These are phyloP conservation scores for Metarhizium robertsii DNA, from an alignment of 2,329 filamentous ascomycete genomes.

Conservation along the genomic window DNA sequence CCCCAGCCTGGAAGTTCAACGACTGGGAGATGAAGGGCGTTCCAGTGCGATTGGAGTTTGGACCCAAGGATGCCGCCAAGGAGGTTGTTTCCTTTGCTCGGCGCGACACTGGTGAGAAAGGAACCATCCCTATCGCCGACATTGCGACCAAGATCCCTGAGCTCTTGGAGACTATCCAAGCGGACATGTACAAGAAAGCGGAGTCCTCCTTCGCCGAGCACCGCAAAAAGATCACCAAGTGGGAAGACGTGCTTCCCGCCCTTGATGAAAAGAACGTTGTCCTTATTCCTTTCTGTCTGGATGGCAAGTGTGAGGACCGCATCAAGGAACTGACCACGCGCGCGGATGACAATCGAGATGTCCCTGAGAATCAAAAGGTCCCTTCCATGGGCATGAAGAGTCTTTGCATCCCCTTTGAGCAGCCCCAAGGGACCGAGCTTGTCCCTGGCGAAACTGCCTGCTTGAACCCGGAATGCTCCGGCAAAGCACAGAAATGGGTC, in stretches of 20 bases:
- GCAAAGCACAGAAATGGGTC: slow-evolving; percentile 73
- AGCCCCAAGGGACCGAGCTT: slow-evolving; percentile 60
- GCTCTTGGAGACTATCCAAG: slow-evolving; percentile 83
- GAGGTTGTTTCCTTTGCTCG: slow-evolving; percentile 77
- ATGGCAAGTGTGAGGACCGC: slow-evolving; percentile 75
- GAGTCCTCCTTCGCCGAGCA: slow-evolving; percentile 71
- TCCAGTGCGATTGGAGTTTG: slow-evolving; percentile 88
- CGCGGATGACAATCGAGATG: slow-evolving; percentile 50
- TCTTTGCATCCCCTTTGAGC: slow-evolving; percentile 68
- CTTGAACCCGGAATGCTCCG: slow-evolving; percentile 76
- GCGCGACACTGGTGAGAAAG: slow-evolving; percentile 80
- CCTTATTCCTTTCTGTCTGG: slow-evolving; percentile 83
- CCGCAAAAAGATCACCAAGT: slow-evolving; percentile 71
- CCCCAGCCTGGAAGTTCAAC: slow-evolving; percentile 96
- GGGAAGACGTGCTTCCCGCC: slow-evolving; percentile 84
- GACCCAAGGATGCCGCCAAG: slow-evolving; percentile 85
- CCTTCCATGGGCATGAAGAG: slow-evolving; percentile 59
- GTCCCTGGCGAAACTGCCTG: slow-evolving; percentile 80
- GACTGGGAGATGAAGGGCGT: slow-evolving; percentile 98
- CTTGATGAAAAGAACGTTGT: slow-evolving; percentile 90
- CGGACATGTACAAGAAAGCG: slow-evolving; percentile 69
- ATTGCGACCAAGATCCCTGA: slow-evolving; percentile 65
- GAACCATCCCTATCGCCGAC: slow-evolving; percentile 65
- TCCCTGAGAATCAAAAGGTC: slow-evolving; percentile 43
- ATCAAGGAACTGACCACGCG: slow-evolving; percentile 89